Percentiles rank a stretch among this genome's conserved stretches.
Conservation (phyloP, 768 basidiomycete species). For the Tulasnella calospora region DNA sequence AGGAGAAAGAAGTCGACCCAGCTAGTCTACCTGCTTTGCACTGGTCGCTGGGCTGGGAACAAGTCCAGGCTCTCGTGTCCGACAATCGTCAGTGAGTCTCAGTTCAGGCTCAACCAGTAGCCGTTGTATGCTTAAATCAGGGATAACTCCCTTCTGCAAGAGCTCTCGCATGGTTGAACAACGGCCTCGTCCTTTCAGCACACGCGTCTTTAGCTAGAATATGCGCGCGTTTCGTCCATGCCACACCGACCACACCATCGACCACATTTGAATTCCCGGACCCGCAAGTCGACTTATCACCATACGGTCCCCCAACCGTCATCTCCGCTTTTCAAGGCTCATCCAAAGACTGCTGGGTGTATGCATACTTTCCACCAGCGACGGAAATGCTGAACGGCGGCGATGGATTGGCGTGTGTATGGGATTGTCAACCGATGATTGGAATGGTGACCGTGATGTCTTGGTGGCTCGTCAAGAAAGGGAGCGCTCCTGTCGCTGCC, state of each 20-base stretch:
- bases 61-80: background rate
- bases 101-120: too few species aligned
- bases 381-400: background rate
- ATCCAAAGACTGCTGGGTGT: background rate
- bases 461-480: slow-evolving; percentile 15
- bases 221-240: slow-evolving; percentile 17
- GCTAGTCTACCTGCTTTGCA: background rate
- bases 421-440: background rate
- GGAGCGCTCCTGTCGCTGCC: background rate
- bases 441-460: background rate
- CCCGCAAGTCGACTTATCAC: background rate
- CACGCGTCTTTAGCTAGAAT: slow-evolving; percentile 16
- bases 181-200: background rate
- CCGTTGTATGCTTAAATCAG: background rate
- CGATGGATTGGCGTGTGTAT: slow-evolving; percentile 20
- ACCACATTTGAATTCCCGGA: slow-evolving; percentile 19
- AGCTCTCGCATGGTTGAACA: slow-evolving; percentile 10
- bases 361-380: slow-evolving; percentile 22
- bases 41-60: slow-evolving; percentile 1
- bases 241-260: background rate
- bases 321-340: slow-evolving; percentile 8
- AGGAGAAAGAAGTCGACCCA: slow-evolving; percentile 1
- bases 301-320: slow-evolving; percentile 19
- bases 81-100: slow-evolving; percentile 6
- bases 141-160: background rate